Conservation (phyloP, 169 alveolate species). For the Plasmodium yoelii region DNA sequence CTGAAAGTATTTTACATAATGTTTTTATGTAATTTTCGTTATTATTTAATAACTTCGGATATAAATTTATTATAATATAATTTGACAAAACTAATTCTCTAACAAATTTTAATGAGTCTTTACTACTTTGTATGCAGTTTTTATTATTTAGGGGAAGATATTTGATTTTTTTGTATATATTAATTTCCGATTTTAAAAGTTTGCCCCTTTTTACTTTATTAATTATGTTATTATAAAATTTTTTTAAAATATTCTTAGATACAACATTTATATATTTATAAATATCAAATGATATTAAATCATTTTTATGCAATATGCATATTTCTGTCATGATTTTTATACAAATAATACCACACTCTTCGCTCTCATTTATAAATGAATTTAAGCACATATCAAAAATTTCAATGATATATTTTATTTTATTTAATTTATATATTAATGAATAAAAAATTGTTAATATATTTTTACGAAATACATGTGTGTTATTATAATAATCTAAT, state of each 20-base stretch:
- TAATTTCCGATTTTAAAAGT: constrained; percentile 39
- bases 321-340: constrained; percentile 59
- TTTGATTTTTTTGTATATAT: constrained; percentile 32
- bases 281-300: constrained; percentile 39
- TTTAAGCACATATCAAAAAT: constrained; percentile 67
- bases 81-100: constrained; percentile 55
- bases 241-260: constrained; percentile 16
- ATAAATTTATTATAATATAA: constrained; percentile 26
- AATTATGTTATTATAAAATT: constrained; percentile 30
- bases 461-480: constrained; percentile 21
- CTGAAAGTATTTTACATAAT: constrained; percentile 63
- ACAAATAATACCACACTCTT: constrained; percentile 35
- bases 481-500: constrained; percentile 17
- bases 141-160: not conserved
- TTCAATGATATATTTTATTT: constrained; percentile 38
- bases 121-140: constrained; percentile 12
- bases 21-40: constrained; percentile 28
- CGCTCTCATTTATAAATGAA: constrained; percentile 37
- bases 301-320: constrained; percentile 32
- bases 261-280: constrained; percentile 56
- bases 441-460: constrained; percentile 39
- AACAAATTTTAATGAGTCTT: constrained; percentile 37
- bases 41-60: constrained; percentile 46
- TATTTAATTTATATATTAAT: constrained; percentile 44
- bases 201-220: constrained; percentile 64